These are phyloP conservation scores for Scedosporium boydii DNA, from an alignment of 2,329 filamentous ascomycete species.

Conservation along the genomic window DNA sequence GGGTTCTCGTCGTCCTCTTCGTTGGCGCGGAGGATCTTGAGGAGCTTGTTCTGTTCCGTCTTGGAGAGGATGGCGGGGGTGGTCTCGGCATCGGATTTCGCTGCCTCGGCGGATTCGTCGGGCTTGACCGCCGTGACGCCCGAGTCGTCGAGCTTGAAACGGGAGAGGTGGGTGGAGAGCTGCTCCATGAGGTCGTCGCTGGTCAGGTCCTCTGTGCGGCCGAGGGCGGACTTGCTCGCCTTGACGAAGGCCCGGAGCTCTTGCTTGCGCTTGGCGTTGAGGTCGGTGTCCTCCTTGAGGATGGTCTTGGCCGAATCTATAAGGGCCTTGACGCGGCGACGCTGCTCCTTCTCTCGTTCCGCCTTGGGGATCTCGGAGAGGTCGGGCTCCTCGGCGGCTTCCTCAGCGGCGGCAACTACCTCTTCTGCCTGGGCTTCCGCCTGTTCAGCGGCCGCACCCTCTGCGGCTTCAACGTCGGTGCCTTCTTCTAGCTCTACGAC, in stretches of 20 bases:
- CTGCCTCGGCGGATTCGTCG: not conserved
- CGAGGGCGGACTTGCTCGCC: conserved; percentile 52
- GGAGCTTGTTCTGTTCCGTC: conserved; percentile 44
- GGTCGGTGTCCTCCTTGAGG: conserved; percentile 36
- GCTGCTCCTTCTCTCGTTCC: conserved; percentile 21
- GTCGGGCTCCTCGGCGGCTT: conserved; percentile 11
- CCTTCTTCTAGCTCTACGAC: conserved; percentile 16
- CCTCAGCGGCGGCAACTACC: conserved; percentile 11
- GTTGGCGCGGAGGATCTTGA: conserved; percentile 39
- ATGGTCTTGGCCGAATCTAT: conserved; percentile 50
- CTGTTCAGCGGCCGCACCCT: conserved; percentile 17
- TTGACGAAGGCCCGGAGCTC: conserved; percentile 64
- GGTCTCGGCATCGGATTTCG: conserved; percentile 4
- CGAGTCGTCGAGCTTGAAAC: conserved; percentile 28
- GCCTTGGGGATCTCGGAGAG: conserved; percentile 13
- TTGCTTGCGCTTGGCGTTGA: conserved; percentile 66
- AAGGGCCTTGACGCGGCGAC: conserved; percentile 36
- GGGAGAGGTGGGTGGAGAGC: conserved; percentile 39
- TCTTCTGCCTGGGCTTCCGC: conserved; percentile 16
- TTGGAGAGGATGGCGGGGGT: conserved; percentile 23
- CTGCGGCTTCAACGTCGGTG: conserved; percentile 18
- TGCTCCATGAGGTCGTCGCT: conserved; percentile 40
- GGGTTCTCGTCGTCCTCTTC: conserved; percentile 62
- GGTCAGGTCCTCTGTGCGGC: conserved; percentile 20
- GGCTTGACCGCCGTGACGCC: conserved; percentile 15